Conservation (phyloP, 1,284 basidiomycete genomes). For the Ganoderma multipileum region DNA sequence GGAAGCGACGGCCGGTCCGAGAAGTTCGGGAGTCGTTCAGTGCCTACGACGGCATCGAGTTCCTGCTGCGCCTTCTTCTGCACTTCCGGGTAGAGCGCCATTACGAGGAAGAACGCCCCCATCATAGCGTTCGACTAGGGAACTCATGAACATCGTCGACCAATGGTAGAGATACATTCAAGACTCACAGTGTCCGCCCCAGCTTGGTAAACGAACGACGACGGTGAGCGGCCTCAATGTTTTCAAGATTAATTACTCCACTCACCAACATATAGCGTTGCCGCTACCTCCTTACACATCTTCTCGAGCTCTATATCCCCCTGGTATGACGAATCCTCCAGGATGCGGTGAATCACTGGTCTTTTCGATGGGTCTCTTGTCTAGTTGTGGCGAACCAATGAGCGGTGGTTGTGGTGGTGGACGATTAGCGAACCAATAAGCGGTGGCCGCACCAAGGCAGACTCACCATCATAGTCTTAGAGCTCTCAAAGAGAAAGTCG, state of each 20-base stretch:
- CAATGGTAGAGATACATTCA: too few species aligned
- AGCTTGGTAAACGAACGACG: conserved; percentile 2
- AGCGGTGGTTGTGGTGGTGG: too few species aligned
- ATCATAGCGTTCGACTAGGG: conserved; percentile 22
- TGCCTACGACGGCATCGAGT: conserved; percentile 40
- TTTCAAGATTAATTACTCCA: not conserved
- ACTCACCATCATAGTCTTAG: conserved; percentile 19
- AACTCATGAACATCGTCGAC: not conserved
- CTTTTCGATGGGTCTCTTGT: conserved; percentile 1
- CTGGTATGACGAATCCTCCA: conserved; percentile 6
- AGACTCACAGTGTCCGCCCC: conserved; percentile 25
- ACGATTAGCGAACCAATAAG: too few species aligned
- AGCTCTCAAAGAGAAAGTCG: conserved; percentile 21
- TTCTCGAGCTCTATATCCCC: conserved; percentile 6
- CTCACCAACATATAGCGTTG: conserved; percentile 28
- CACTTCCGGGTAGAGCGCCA: conserved; percentile 40
- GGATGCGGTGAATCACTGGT: conserved; percentile 13
- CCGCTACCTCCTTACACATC: conserved; percentile 13
- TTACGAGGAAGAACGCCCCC: conserved; percentile 37
- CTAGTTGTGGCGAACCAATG: too few species aligned
- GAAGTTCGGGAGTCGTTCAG: conserved; percentile 39
- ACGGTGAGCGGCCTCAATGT: not conserved
- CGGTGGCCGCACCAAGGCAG: not conserved
- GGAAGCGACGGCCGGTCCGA: conserved; percentile 37
- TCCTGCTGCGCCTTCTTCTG: conserved; percentile 41